Percentiles rank a stretch among this genome's conserved stretches.
phyloP scores from a whole-genome alignment of 768 basidiomycete genomes.

The Tulasnella sp. region DNA sequence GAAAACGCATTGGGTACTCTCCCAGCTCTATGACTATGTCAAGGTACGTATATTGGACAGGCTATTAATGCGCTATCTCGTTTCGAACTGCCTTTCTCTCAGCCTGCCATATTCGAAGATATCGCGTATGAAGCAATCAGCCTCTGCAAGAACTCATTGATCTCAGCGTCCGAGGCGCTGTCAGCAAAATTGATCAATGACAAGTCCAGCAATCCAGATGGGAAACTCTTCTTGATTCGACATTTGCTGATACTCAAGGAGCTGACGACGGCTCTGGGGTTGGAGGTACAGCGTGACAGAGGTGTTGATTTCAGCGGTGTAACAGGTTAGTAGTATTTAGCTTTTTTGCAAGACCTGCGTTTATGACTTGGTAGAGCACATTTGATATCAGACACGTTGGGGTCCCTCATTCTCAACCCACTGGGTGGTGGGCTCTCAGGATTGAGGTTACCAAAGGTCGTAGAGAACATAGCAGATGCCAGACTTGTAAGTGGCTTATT shows the following conservation, averaged over 20 bases:
- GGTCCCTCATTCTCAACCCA: conserved; percentile 11
- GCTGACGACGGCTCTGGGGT: conserved; percentile 64
- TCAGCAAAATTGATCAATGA: conserved; percentile 33
- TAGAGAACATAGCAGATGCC: conserved; percentile 57
- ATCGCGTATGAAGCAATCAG: conserved; percentile 88
- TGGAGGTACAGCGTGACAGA: conserved; percentile 39
- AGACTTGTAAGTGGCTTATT: conserved; percentile 44
- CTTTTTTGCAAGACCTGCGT: background rate
- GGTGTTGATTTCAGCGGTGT: conserved; percentile 42
- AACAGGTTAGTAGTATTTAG: conserved; percentile 40
- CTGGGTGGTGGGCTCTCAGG: conserved; percentile 34
- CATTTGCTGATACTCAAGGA: conserved; percentile 90
- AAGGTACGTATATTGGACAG: conserved; percentile 46
- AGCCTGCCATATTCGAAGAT: conserved; percentile 96
- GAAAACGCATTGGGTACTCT: conserved; percentile 85
- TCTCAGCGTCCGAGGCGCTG: conserved; percentile 59
- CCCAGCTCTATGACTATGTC: conserved; percentile 82
- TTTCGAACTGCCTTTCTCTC: background rate
- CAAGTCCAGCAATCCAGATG: conserved; percentile 41
- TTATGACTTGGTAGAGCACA: background rate
- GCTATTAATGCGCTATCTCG: background rate
- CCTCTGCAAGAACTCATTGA: conserved; percentile 71
- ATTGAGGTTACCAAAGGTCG: conserved; percentile 45
- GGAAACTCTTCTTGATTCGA: conserved; percentile 76
- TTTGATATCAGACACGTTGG: background rate